Conservation (phyloP, 2,329 filamentous ascomycete genomes). For the Aspergillus brasiliensis region DNA sequence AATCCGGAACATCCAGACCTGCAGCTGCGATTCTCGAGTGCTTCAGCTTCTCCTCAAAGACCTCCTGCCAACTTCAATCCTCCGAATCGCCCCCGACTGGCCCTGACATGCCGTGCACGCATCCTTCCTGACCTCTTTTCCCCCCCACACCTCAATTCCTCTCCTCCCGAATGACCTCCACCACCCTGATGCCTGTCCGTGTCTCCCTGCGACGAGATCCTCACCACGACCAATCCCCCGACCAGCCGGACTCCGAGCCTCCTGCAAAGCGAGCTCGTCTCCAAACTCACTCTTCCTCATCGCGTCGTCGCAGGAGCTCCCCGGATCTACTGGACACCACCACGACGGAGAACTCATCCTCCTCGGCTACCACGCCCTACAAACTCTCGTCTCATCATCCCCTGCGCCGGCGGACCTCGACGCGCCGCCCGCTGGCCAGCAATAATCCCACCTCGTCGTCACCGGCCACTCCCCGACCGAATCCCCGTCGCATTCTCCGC, state of each 20-base stretch:
- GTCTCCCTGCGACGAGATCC: constrained; percentile 36
- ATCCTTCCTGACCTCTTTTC: neutral
- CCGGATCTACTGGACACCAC: constrained; percentile 37
- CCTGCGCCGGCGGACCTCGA: constrained; percentile 4
- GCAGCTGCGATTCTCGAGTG: neutral
- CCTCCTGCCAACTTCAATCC: neutral
- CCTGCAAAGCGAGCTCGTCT: constrained; percentile 32
- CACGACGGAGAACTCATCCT: constrained; percentile 12
- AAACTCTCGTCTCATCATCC: constrained; percentile 4
- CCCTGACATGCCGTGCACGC: constrained; percentile 1
- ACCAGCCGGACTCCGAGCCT: constrained; percentile 18
- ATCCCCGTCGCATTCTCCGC: constrained; percentile 19
- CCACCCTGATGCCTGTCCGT: constrained; percentile 36
- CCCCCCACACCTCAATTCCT: neutral
- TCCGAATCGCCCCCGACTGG: neutral
- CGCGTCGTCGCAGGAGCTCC: constrained; percentile 33
- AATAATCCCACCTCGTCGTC: neutral
- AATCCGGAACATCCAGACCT: neutral
- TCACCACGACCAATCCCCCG: constrained; percentile 19
- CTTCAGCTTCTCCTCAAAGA: neutral
- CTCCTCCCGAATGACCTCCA: constrained; percentile 15
- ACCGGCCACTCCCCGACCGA: constrained; percentile 1
- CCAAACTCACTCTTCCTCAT: constrained; percentile 14
- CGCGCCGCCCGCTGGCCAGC: constrained; percentile 8
- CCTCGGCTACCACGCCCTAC: constrained; percentile 17